Conservation (phyloP, 169 alveolate species). For the Cryptosporidium bovis region DNA sequence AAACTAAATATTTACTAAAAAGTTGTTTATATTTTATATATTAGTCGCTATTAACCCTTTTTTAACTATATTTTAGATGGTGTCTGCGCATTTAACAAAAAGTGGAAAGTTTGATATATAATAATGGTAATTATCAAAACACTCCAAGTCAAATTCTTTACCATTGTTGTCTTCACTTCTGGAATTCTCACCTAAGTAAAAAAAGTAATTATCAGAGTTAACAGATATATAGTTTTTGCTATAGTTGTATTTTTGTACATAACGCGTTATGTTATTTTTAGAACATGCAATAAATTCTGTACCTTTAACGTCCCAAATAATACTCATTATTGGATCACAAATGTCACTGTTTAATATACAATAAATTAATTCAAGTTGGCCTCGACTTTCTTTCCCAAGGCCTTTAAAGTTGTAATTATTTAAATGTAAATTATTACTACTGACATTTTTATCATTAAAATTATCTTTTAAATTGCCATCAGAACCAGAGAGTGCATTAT, state of each 20-base stretch:
- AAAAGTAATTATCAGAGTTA: background rate
- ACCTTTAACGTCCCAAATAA: constrained; percentile 64
- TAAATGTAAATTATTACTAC: no score
- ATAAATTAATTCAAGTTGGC: constrained; percentile 27
- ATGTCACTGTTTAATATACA: constrained; percentile 10
- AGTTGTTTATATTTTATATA: no score
- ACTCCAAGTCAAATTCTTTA: background rate
- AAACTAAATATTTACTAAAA: no score
- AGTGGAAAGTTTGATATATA: constrained; percentile 7
- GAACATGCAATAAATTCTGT: constrained; percentile 71
- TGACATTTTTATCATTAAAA: no score
- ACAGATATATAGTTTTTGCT: background rate
- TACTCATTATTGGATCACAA: constrained; percentile 17
- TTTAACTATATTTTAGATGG: background rate
- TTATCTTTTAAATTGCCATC: no score
- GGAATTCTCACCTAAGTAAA: background rate
- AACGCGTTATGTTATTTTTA: constrained; percentile 17
- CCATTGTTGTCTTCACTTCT: background rate
- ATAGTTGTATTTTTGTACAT: constrained; percentile 14
- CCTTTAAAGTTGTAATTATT: no score
- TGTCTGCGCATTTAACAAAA: constrained; percentile 16
- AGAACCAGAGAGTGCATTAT: no score
- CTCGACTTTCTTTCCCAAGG: background rate
- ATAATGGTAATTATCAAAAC: background rate
- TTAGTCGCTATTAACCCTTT: no score